A percentile compares a stretch with the other conserved stretches of the same genome.
Evolutionary conservation across 495 filamentous ascomycete genomes (phyloP).

Genomic region (Penicillium simplicissimum): DNA sequence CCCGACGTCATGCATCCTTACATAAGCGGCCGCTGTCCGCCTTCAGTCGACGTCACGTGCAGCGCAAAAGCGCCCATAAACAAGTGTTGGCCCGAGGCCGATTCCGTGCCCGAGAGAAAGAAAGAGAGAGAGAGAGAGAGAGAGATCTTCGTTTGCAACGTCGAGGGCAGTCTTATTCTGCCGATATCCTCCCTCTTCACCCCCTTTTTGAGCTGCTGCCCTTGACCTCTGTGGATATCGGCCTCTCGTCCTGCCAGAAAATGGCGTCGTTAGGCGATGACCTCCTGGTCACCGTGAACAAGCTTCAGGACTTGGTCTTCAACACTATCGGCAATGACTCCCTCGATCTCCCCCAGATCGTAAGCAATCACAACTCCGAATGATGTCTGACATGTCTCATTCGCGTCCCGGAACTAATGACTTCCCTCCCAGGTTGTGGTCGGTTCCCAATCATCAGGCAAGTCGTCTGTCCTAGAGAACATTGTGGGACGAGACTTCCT

Average conservation of each 20-base stretch:
- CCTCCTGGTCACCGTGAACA: slow-evolving; percentile 89
- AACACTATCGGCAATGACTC: slow-evolving; percentile 99
- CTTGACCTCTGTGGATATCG: slow-evolving; percentile 5
- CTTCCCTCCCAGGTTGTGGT: slow-evolving; percentile 76
- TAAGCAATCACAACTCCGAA: slow-evolving; percentile 44
- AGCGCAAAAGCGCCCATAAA: slow-evolving; percentile 26
- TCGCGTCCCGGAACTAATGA: neutral
- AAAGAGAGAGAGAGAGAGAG: slow-evolving; percentile 14
- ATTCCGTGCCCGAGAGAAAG: slow-evolving; percentile 16
- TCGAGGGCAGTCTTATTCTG: slow-evolving; percentile 15
- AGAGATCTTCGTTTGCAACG: slow-evolving; percentile 20
- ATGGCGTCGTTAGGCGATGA: slow-evolving; percentile 87
- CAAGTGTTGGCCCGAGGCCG: slow-evolving; percentile 19
- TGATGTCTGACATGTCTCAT: neutral
- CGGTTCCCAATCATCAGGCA: slow-evolving; percentile 96
- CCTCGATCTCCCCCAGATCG: slow-evolving; percentile 95
- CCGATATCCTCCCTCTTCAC: slow-evolving; percentile 8
- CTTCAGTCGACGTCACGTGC: slow-evolving; percentile 24
- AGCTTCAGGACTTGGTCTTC: slow-evolving; percentile 96
- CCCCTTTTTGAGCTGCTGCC: slow-evolving; percentile 2
- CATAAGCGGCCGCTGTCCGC: neutral
- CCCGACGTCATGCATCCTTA: slow-evolving; percentile 2
- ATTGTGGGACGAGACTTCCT: slow-evolving; percentile 98
- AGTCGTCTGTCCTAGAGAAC: slow-evolving; percentile 99
- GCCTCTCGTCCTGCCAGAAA: slow-evolving; percentile 6